Evolutionary conservation across 176 grass and related monocot genomes (phyloP).

Genomic region (Phragmites australis): DNA sequence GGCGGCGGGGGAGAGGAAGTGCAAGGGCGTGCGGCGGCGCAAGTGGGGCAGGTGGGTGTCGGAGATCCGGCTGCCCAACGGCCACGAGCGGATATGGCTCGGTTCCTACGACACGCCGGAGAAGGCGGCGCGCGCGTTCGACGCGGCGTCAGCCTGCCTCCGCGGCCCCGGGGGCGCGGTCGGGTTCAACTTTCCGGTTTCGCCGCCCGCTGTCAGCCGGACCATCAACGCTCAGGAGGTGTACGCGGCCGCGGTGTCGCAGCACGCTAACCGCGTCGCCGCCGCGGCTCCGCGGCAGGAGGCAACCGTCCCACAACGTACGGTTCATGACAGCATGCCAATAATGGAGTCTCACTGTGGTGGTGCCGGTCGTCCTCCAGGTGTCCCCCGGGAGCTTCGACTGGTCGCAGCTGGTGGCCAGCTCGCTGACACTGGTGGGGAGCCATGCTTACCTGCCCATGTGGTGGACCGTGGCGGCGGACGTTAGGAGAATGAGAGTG

Average conservation of each 20-base stretch:
- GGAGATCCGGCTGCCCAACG: constrained; percentile 67
- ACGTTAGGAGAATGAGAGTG: constrained; percentile 1
- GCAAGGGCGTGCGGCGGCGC: constrained; percentile 56
- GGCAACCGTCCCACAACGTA: background rate
- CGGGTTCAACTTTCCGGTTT: constrained; percentile 55
- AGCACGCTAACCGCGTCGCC: constrained; percentile 28
- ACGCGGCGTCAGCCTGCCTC: constrained; percentile 57
- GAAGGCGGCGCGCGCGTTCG: constrained; percentile 60
- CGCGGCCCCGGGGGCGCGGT: constrained; percentile 21
- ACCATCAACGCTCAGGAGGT: constrained; percentile 33
- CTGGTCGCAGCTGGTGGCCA: background rate
- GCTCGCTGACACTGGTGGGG: background rate
- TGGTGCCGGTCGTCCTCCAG: background rate
- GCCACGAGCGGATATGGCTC: constrained; percentile 55
- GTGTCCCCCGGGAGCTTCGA: background rate
- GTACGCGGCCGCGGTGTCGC: background rate
- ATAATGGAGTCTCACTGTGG: too few relatives aligned
- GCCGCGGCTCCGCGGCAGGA: background rate
- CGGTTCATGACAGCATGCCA: too few relatives aligned
- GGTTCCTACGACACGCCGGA: constrained; percentile 54
- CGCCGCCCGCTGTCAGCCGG: constrained; percentile 24
- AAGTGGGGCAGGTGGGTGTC: constrained; percentile 72
- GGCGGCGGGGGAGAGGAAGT: constrained; percentile 23
- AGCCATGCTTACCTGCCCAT: background rate
- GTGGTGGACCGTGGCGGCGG: background rate